phyloP scores from a whole-genome alignment of 768 basidiomycete genomes.

The Dendrothele bispora region DNA sequence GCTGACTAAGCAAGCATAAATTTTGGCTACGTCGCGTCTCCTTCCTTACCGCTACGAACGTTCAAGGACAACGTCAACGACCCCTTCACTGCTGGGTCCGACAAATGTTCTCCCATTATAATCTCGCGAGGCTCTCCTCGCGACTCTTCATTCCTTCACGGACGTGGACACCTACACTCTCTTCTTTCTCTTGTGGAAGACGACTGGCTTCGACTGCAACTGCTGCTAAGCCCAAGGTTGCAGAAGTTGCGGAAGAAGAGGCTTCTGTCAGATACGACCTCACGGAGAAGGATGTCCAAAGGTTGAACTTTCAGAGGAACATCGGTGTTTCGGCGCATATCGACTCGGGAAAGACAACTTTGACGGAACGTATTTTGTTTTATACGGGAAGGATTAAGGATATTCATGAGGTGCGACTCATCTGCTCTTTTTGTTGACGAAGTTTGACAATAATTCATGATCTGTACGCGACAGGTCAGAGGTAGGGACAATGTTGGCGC shows the following conservation, averaged over 20 bases:
- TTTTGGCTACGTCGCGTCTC: too few relatives aligned
- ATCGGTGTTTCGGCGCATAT: slow-evolving; percentile 96
- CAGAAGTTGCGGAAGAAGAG: slow-evolving; percentile 6
- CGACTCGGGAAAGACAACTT: slow-evolving; percentile 96
- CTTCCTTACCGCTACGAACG: too few relatives aligned
- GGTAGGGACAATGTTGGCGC: slow-evolving; percentile 96
- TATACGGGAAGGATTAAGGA: slow-evolving; percentile 95
- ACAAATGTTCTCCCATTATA: too few relatives aligned
- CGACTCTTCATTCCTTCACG: too few relatives aligned
- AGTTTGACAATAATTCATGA: slow-evolving; percentile 15
- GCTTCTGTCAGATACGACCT: slow-evolving; percentile 43
- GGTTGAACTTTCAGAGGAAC: slow-evolving; percentile 82
- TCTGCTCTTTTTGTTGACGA: slow-evolving; percentile 8
- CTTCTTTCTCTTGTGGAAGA: too few relatives aligned
- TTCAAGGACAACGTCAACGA: too few relatives aligned
- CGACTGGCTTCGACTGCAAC: slow-evolving; percentile 19
- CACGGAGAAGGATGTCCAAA: slow-evolving; percentile 61
- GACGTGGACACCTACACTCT: too few relatives aligned
- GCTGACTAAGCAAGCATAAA: too few relatives aligned
- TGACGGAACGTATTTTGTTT: slow-evolving; percentile 93
- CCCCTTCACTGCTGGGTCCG: too few relatives aligned
- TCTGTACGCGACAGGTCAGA: slow-evolving; percentile 59
- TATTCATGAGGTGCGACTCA: slow-evolving; percentile 84
- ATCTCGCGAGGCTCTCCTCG: too few relatives aligned
- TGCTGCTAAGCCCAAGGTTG: slow-evolving; percentile 3